Base-by-base conservation (phyloP, 164 flowering plant genomes). In the Sextonia rubra region DNA sequence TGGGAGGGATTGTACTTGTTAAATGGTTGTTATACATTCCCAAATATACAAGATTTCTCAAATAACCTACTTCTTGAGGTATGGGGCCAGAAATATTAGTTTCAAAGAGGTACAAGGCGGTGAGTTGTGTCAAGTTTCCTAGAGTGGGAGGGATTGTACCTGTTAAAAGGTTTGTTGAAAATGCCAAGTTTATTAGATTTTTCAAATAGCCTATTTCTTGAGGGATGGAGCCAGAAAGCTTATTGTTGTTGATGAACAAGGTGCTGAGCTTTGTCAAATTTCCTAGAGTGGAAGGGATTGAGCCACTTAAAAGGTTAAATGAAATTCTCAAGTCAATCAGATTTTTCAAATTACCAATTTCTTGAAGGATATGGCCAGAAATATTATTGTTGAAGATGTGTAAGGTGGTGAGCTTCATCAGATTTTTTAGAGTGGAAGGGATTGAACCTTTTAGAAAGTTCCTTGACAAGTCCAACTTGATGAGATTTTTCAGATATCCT, bases 161-260 rank as follows among this genome's bases (percentile, higher is more conserved):
- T 0, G 77, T 64, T 14, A 84, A 71, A 47, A 66, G 76, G 73
- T 85, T 85, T 12, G 60, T 47, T 24, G 82, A 75, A 2, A 82
- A 52, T 47, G 71, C 75, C 24, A 85, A 5, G 64, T 55, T 73
- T 1, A 29, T 22, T 17, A 85, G 81, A 15, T 69, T 60, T 32
- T 83, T 58, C 82, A 78, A 6, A 65, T 71, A 14, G 82, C 84
- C 55, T 30, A 82, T 82, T 48, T 79, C 81, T 6, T 77, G 61
- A 0, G 83, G 69, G 37, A 83, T 67, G 68, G 76, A 60, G 22
- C 88, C 88, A 9, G 74, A 77, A 64, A 90, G 4, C 0, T 29
- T 5, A 32, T 64, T 64, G 27, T 1, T 0, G 17, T 29, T 0
- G 64, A 60, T 11, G 23, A 6, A 60, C 14, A 60, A 6, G 3